Percentiles rank a stretch among this genome's conserved stretches.
Evolutionary conservation across 2,329 filamentous ascomycete species (phyloP).

Genomic region (Zymoseptoria tritici): DNA sequence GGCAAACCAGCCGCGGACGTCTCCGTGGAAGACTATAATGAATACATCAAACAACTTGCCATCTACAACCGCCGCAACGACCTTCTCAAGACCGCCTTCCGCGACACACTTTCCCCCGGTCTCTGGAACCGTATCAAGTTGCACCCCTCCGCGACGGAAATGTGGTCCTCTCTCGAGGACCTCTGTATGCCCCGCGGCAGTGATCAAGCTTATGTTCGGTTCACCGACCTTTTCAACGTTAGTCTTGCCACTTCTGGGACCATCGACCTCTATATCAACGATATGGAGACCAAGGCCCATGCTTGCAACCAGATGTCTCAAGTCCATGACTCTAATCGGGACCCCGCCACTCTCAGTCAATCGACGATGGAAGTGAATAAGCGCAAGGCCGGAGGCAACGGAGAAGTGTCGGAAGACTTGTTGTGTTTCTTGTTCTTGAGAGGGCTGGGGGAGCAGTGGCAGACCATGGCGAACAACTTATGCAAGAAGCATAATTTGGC

Average conservation of each 20-base stretch:
- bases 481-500: constrained; percentile 27
- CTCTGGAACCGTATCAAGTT: constrained; percentile 21
- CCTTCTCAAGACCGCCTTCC: constrained; percentile 21
- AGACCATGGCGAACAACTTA: constrained; percentile 19
- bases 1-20: constrained; percentile 13
- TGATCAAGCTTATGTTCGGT: constrained; percentile 21
- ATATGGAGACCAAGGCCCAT: constrained; percentile 20
- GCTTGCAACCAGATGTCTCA: constrained; percentile 22
- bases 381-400: constrained; percentile 8
- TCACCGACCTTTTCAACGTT: constrained; percentile 19
- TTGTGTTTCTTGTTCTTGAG: constrained; percentile 26
- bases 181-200: constrained; percentile 25
- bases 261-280: constrained; percentile 22
- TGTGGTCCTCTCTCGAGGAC: constrained; percentile 25
- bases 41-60: constrained; percentile 28
- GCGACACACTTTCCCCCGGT: constrained; percentile 17
- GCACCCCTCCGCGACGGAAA: constrained; percentile 17
- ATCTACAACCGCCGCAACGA: constrained; percentile 27
- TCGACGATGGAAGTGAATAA: constrained; percentile 8
- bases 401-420: constrained; percentile 22
- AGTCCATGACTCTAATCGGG: constrained; percentile 10
- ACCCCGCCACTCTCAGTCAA: constrained; percentile 6
- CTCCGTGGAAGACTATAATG: constrained; percentile 26
- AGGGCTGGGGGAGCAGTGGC: constrained; percentile 20
- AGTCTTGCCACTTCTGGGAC: constrained; percentile 18